phyloP scores from a whole-genome alignment of 345 rosid genomes.

The Aquilaria malaccensis region DNA sequence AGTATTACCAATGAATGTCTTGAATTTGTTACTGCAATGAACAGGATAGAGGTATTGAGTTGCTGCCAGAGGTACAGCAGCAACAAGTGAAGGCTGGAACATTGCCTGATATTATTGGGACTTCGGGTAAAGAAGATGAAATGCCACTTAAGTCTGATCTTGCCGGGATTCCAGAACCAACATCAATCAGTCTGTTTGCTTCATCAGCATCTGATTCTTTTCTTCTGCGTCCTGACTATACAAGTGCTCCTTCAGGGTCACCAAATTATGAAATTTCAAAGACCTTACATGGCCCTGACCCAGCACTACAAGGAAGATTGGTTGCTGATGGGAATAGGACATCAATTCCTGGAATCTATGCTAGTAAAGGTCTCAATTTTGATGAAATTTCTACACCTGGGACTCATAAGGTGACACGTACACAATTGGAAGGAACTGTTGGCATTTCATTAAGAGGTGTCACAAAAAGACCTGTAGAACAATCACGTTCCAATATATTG shows the following conservation, averaged over 20 bases:
- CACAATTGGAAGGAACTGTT: conserved; percentile 35
- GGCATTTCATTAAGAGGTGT: conserved; percentile 22
- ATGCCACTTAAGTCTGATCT: conserved; percentile 28
- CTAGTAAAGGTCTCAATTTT: conserved; percentile 33
- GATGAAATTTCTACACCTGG: conserved; percentile 36
- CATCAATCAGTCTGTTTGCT: conserved; percentile 26
- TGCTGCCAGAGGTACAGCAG: conserved; percentile 69
- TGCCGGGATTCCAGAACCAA: conserved; percentile 25
- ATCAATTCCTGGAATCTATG: conserved; percentile 23
- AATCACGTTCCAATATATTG: conserved; percentile 22
- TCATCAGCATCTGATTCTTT: conserved; percentile 32
- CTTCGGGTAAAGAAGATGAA: conserved; percentile 37
- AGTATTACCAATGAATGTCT: conserved; percentile 7
- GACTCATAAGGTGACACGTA: conserved; percentile 12
- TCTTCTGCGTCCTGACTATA: conserved; percentile 21
- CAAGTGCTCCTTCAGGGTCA: conserved; percentile 18
- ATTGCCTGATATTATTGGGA: conserved; percentile 22
- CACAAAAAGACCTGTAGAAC: conserved; percentile 25
- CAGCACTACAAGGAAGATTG: conserved; percentile 36
- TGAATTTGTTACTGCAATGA: conserved; percentile 19
- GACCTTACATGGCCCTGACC: conserved; percentile 22
- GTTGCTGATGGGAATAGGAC: conserved; percentile 36
- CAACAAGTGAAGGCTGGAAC: conserved; percentile 53
- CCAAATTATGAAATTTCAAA: conserved; percentile 37
- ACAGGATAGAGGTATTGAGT: conserved; percentile 59